Conservation (phyloP, 2,329 filamentous ascomycete species). For the Aspergillus caelatus region DNA sequence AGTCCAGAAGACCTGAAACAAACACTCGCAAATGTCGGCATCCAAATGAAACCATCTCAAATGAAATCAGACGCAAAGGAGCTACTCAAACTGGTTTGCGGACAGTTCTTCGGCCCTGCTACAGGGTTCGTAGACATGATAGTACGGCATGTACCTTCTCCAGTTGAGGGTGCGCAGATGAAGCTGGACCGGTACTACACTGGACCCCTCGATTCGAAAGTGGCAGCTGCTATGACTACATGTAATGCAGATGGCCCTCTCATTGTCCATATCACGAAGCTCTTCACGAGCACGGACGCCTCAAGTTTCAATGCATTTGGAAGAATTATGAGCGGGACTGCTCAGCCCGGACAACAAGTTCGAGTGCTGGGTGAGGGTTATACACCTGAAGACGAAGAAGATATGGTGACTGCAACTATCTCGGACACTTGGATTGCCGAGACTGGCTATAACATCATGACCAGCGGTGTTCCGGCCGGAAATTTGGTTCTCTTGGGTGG, state of each 20-base stretch:
- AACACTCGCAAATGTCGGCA: slow-evolving; percentile 78
- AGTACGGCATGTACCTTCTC: slow-evolving; percentile 84
- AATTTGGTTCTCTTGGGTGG: slow-evolving; percentile 91
- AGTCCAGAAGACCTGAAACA: slow-evolving; percentile 80
- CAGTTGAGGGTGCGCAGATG: slow-evolving; percentile 73
- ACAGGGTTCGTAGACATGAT: slow-evolving; percentile 96
- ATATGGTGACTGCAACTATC: slow-evolving; percentile 87
- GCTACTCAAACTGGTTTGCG: slow-evolving; percentile 84
- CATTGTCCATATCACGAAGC: slow-evolving; percentile 88
- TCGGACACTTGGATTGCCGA: slow-evolving; percentile 87
- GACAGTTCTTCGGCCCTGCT: slow-evolving; percentile 91
- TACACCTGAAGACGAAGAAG: slow-evolving; percentile 95
- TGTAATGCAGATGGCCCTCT: slow-evolving; percentile 90
- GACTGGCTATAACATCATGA: slow-evolving; percentile 88
- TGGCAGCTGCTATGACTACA: slow-evolving; percentile 75
- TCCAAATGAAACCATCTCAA: slow-evolving; percentile 86
- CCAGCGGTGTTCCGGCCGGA: slow-evolving; percentile 88
- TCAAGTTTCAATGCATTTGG: slow-evolving; percentile 88
- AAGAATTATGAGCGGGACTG: slow-evolving; percentile 89
- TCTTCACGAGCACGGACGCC: slow-evolving; percentile 90
- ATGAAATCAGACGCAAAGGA: slow-evolving; percentile 88
- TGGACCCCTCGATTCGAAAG: slow-evolving; percentile 79
- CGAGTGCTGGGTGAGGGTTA: slow-evolving; percentile 94
- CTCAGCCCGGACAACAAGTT: slow-evolving; percentile 77
- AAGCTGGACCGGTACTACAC: slow-evolving; percentile 89